A percentile compares a stretch with the other conserved stretches of the same genome.
These are phyloP conservation scores for Ganoderma leucocontextum DNA, from an alignment of 1,284 basidiomycete species.

Conservation along the genomic window DNA sequence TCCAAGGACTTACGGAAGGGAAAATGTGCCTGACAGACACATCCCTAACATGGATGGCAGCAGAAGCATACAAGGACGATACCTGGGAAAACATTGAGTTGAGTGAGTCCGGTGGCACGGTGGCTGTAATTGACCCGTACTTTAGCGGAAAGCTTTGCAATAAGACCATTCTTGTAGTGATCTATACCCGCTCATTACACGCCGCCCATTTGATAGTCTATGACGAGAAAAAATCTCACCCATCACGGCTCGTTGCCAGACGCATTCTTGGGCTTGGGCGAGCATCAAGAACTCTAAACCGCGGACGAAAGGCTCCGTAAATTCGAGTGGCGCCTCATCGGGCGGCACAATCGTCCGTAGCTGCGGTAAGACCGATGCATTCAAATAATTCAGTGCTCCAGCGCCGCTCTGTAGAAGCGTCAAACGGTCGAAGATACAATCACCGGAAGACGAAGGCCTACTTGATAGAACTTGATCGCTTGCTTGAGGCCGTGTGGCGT, in stretches of 20 bases:
- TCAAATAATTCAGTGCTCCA: conserved; percentile 76
- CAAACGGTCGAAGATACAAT: background rate
- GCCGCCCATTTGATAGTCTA: background rate
- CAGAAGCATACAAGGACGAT: conserved; percentile 71
- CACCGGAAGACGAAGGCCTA: conserved; percentile 41
- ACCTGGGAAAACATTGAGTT: conserved; percentile 51
- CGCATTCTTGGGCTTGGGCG: conserved; percentile 96
- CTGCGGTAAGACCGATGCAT: conserved; percentile 64
- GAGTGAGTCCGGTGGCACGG: background rate
- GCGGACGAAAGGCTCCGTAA: conserved; percentile 69
- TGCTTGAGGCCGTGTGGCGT: conserved; percentile 81
- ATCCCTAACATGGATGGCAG: conserved; percentile 60
- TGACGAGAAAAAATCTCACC: conserved; percentile 54
- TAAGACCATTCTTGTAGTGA: conserved; percentile 83
- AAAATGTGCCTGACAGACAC: conserved; percentile 59
- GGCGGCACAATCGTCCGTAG: conserved; percentile 59
- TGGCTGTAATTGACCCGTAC: conserved; percentile 40
- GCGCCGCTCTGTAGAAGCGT: conserved; percentile 68
- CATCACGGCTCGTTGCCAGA: conserved; percentile 92
- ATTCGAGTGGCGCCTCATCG: conserved; percentile 67
- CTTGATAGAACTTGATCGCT: conserved; percentile 78
- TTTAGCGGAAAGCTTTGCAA: conserved; percentile 87
- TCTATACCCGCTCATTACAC: conserved; percentile 43
- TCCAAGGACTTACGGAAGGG: conserved; percentile 55
- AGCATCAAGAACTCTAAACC: conserved; percentile 84